A percentile compares a stretch with the other conserved stretches of the same genome.
Evolutionary conservation across 2,329 filamentous ascomycete genomes (phyloP).

Genomic region (Arthrobotrys conoides): DNA sequence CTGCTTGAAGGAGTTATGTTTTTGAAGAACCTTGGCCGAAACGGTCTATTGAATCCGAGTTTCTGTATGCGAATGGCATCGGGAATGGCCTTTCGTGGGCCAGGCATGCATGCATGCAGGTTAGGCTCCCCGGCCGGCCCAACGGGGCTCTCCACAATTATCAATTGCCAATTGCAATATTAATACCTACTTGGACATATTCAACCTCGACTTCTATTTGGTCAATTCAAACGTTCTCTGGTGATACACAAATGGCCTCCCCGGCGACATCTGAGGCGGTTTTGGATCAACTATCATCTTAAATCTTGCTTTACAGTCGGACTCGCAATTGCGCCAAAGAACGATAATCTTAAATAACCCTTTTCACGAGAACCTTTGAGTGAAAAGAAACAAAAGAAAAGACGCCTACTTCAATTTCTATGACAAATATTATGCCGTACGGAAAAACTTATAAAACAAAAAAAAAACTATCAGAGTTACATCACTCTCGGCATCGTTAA

Average conservation of each 20-base stretch:
- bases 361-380: neutral
- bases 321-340: conserved; percentile 7
- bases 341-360: too few species aligned
- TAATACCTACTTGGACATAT: neutral
- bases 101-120: conserved; percentile 6
- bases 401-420: conserved; percentile 18
- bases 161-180: neutral
- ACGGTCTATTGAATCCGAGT: conserved; percentile 53
- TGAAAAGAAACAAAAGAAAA: neutral
- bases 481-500: conserved; percentile 17
- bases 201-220: neutral
- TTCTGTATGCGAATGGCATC: conserved; percentile 37
- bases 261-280: conserved; percentile 5
- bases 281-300: neutral
- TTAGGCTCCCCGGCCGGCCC: conserved; percentile 26
- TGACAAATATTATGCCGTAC: conserved; percentile 43
- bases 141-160: conserved; percentile 19
- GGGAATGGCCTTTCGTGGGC: conserved; percentile 42
- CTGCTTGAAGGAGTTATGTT: conserved; percentile 47
- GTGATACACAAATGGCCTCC: conserved; percentile 8
- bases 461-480: conserved; percentile 28
- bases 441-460: neutral
- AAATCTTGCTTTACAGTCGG: neutral
- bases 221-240: neutral
- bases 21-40: conserved; percentile 35